Evolutionary conservation across 208 protist species (phyloP).

Genomic region (Balamuthia mandrillaris): DNA sequence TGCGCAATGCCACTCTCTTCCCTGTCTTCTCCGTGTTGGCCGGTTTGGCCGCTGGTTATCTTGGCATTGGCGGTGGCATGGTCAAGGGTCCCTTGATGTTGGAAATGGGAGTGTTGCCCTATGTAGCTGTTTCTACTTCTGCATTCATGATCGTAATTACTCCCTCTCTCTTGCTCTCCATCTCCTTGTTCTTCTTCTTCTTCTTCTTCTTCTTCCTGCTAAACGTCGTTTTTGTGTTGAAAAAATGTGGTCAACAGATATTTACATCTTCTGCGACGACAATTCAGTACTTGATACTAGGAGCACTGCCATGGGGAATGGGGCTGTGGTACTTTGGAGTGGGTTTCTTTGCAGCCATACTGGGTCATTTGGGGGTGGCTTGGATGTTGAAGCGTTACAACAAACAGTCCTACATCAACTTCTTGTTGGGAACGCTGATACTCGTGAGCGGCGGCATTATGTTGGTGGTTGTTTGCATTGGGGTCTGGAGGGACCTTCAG

Average conservation of each 20-base stretch:
- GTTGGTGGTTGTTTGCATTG: no score
- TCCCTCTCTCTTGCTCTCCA: no score
- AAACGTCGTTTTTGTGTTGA: neutral
- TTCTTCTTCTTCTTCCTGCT: neutral
- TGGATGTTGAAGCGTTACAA: conserved; percentile 60
- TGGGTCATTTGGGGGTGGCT: conserved; percentile 49
- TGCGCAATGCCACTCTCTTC: conserved; percentile 36
- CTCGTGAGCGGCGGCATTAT: no score
- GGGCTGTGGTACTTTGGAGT: conserved; percentile 54
- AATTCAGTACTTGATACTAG: conserved; percentile 56
- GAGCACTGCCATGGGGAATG: conserved; percentile 54
- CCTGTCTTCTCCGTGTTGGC: conserved; percentile 38
- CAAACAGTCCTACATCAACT: conserved; percentile 61
- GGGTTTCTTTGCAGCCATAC: conserved; percentile 50
- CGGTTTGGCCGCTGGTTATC: conserved; percentile 57
- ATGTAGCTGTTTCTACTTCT: conserved; percentile 57
- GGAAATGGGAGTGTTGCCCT: conserved; percentile 62
- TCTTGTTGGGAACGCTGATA: no score
- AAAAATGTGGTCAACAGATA: conserved; percentile 30
- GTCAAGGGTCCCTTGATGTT: conserved; percentile 69
- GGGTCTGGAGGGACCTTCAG: no score
- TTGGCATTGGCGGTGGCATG: conserved; percentile 70
- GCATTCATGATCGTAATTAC: conserved; percentile 68
- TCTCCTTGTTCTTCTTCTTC: neutral
- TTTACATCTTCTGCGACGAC: conserved; percentile 57